Evolutionary conservation across 805 yeast genomes (phyloP), one percentile per base, ranked within the genome.

Genomic region (Ogataea parapolymorpha): DNA sequence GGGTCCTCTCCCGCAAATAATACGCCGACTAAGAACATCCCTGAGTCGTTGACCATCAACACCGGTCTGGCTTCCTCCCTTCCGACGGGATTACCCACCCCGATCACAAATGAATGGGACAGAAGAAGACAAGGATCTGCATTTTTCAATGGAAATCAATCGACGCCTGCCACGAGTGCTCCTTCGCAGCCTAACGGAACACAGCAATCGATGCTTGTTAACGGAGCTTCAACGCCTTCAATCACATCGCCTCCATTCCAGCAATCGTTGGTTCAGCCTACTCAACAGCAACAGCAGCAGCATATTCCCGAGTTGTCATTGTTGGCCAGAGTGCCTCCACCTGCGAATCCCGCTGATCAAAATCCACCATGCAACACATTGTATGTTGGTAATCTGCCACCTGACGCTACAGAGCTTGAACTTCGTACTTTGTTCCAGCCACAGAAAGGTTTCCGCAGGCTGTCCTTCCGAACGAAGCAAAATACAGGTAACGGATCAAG

Each of bases 261-360:
- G 38, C 55, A 49, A 28, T 48, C 49, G 22, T 18, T 39, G 29
- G 41, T 33, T 26, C 55, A 45, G 30, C 55, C 34, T 17, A 20
- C 58, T 41, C 52, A 42, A 35, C 58, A 38, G 26, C 49, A 45
- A 17, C 56, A 47, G 39, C 58, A 47, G 22, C 61, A 48, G 41
- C 55, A 47, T 24, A 55, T 67, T 11, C 81, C 81, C 0, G 93
- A 85, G 58, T 68, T 85, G 48, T 81, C 89, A 0, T 66, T 85
- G 33, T 65, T 85, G 35, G 89, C 91, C 0, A 67, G 88, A 49
- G 89, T 85, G 23, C 95, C 93, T 11, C 89, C 91, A 4, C 95
- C 95, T 6, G 96, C 96, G 1, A 91, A 91, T 57, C 99, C 99
- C 6, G 98, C 99, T 2, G 99, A 93, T 64, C 99, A 93, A 66